These are phyloP conservation scores for Gynostemma pentaphyllum DNA, from an alignment of 306 rosid genomes.

Conservation along the genomic window DNA sequence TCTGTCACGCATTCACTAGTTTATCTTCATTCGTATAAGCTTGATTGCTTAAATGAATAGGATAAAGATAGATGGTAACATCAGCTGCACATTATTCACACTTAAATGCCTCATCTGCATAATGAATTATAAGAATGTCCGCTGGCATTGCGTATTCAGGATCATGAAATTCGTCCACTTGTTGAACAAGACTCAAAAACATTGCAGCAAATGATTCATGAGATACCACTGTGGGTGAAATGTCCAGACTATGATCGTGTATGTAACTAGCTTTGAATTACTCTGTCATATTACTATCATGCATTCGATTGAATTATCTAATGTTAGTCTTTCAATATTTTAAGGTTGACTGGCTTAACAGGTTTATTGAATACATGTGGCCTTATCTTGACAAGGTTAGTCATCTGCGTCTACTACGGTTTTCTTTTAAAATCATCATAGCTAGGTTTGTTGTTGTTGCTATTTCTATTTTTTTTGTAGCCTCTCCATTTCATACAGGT, in stretches of 20 bases:
- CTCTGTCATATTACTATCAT: background rate
- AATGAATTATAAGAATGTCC: background rate
- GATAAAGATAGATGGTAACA: background rate
- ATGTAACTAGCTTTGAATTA: conserved; percentile 9
- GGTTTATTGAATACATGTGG: conserved; percentile 70
- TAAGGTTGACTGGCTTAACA: conserved; percentile 88
- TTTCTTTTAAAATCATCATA: no score
- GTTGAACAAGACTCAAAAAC: conserved; percentile 52
- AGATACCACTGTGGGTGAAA: conserved; percentile 89
- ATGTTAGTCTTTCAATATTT: background rate
- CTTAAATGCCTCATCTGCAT: background rate
- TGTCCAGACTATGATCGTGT: conserved; percentile 91
- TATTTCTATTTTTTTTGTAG: background rate
- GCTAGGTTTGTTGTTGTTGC: background rate
- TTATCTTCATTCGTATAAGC: background rate
- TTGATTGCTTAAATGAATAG: background rate
- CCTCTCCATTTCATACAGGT: background rate
- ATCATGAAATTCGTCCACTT: conserved; percentile 50
- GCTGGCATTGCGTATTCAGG: conserved; percentile 26
- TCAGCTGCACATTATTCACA: background rate
- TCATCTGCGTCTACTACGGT: background rate
- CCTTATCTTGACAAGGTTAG: conserved; percentile 88
- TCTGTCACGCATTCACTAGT: background rate
- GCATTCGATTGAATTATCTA: background rate
- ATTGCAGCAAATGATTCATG: conserved; percentile 69